A percentile compares a stretch with the other conserved stretches of the same genome.
Evolutionary conservation across 2,329 filamentous ascomycete species (phyloP).

Genomic region (Colletotrichum sp.): DNA sequence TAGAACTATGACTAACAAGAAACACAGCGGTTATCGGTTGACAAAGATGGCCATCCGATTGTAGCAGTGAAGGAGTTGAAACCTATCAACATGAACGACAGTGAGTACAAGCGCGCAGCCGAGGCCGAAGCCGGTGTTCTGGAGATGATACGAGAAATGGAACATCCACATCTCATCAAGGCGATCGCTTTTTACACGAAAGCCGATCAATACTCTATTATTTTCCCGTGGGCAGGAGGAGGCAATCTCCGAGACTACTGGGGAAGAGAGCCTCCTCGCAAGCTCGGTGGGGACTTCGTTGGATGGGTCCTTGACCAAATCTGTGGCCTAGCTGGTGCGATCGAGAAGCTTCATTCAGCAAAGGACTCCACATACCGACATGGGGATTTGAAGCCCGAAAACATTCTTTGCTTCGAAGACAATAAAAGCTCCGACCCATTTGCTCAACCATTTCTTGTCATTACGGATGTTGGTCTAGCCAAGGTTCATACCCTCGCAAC

Average conservation of each 20-base stretch:
- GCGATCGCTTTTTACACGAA: neutral
- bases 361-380: neutral
- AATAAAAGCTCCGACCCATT: neutral
- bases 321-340: neutral
- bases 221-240: slow-evolving; percentile 1
- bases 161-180: neutral
- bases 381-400: slow-evolving; percentile 10
- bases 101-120: neutral
- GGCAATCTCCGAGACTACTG: slow-evolving; percentile 6
- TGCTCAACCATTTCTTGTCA: neutral
- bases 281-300: neutral
- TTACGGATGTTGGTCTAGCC: neutral
- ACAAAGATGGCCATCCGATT: neutral
- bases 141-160: neutral
- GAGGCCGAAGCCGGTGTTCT: neutral
- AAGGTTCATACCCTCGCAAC: neutral
- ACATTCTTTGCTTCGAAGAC: slow-evolving; percentile 1
- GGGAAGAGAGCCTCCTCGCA: neutral
- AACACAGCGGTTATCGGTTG: neutral
- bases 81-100: neutral
- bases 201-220: neutral
- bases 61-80: neutral
- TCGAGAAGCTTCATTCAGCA: neutral
- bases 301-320: neutral
- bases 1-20: neutral